Evolutionary conservation across 371 early-diverging fungal genomes (phyloP).

Genomic region (Haplosporangium sp.): DNA sequence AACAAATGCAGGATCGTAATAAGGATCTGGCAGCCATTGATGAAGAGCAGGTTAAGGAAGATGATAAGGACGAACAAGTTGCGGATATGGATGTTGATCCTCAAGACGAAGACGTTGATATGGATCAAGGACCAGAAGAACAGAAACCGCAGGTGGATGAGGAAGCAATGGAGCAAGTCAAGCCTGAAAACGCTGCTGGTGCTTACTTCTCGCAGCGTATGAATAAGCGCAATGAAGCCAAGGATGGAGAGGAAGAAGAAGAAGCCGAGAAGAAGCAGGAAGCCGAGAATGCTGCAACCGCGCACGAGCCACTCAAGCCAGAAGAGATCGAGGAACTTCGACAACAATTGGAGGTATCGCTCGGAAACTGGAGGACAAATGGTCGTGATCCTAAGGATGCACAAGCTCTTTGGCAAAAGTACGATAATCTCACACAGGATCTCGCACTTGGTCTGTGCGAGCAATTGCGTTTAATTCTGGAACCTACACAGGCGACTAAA

Average conservation of each 20-base stretch:
- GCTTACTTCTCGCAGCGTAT: constrained; percentile 51
- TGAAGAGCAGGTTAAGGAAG: constrained; percentile 62
- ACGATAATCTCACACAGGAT: constrained; percentile 89
- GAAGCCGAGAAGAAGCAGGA: constrained; percentile 46
- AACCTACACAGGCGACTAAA: constrained; percentile 96
- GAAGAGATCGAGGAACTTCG: constrained; percentile 73
- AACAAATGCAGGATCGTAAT: constrained; percentile 75
- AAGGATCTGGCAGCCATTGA: constrained; percentile 67
- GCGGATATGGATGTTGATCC: constrained; percentile 72
- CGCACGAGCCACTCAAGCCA: constrained; percentile 69
- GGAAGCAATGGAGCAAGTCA: constrained; percentile 47
- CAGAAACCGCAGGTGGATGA: constrained; percentile 54
- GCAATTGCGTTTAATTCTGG: constrained; percentile 96
- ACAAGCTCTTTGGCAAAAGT: constrained; percentile 89
- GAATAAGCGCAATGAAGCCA: constrained; percentile 51
- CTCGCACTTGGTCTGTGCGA: constrained; percentile 93
- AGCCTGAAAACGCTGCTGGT: constrained; percentile 51
- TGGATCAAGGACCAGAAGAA: constrained; percentile 58
- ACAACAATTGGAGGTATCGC: constrained; percentile 66
- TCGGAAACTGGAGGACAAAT: constrained; percentile 69
- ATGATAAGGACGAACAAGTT: constrained; percentile 62
- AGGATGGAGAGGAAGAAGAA: constrained; percentile 52
- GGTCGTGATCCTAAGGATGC: constrained; percentile 74
- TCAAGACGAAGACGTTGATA: constrained; percentile 58
- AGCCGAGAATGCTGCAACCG: constrained; percentile 38